These are phyloP conservation scores for Aleurites moluccanus DNA, from an alignment of 441 rosid genomes.

Conservation along the genomic window DNA sequence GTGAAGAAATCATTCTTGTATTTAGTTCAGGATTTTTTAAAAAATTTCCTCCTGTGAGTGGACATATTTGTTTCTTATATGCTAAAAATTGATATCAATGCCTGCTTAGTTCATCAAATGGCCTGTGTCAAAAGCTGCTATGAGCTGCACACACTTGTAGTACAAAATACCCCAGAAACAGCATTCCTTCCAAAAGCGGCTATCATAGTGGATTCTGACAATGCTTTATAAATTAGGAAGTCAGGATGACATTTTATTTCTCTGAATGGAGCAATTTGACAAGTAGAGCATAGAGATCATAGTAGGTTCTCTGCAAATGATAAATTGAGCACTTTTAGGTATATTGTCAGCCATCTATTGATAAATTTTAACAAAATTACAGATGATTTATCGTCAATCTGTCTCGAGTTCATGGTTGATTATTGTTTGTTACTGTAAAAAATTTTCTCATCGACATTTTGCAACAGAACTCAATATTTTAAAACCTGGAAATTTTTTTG, in stretches of 20 bases:
- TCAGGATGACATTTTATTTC: background rate
- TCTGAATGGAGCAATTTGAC: background rate
- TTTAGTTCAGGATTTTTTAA: background rate
- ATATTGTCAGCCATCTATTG: background rate
- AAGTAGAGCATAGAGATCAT: background rate
- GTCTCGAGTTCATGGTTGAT: background rate
- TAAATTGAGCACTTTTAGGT: background rate
- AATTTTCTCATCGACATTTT: background rate
- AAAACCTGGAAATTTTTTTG: background rate
- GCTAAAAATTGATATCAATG: background rate
- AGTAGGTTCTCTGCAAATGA: background rate
- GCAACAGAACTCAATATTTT: background rate
- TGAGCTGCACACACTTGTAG: background rate
- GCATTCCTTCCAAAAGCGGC: background rate
- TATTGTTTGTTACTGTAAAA: background rate
- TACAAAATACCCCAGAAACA: background rate
- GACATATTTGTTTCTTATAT: background rate
- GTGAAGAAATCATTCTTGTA: slow-evolving; percentile 31
- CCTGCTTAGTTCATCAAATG: background rate
- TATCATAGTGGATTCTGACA: background rate
- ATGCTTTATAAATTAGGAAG: background rate
- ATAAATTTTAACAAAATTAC: background rate
- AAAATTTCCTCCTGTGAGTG: background rate
- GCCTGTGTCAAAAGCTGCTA: too few species aligned
- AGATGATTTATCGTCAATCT: background rate